phyloP scores from a whole-genome alignment of 768 basidiomycete species.

The Mycena haematopus region DNA sequence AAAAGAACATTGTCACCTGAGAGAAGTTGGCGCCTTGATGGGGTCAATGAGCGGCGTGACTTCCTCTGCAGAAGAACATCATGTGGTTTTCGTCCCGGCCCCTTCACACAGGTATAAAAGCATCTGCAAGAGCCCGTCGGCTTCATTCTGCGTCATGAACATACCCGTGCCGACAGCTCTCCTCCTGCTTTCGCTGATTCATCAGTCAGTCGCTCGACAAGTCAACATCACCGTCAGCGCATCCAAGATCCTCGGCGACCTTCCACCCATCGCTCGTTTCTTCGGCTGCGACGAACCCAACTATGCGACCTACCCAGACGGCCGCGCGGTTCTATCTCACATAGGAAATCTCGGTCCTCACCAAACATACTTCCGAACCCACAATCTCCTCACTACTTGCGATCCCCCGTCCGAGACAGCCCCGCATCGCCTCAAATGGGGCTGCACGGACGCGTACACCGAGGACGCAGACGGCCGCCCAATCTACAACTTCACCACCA shows the following conservation, averaged over 20 bases:
- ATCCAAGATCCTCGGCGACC: conserved; percentile 24
- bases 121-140: conserved; percentile 3
- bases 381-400: conserved; percentile 30
- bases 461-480: conserved; percentile 25
- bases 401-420: conserved; percentile 22
- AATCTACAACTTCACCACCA: conserved; percentile 29
- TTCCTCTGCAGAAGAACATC: conserved; percentile 19
- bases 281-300: conserved; percentile 29
- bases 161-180: conserved; percentile 10
- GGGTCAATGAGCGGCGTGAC: too few relatives aligned
- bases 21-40: too few relatives aligned
- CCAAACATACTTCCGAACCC: conserved; percentile 29
- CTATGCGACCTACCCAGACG: conserved; percentile 30
- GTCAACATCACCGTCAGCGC: conserved; percentile 28
- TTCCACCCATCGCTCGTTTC: conserved; percentile 28
- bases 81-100: conserved; percentile 8
- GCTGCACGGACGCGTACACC: conserved; percentile 29
- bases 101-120: conserved; percentile 16
- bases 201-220: conserved; percentile 18
- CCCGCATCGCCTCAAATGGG: conserved; percentile 30
- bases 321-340: conserved; percentile 21
- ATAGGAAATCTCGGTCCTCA: conserved; percentile 26
- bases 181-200: conserved; percentile 16
- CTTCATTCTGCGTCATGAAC: conserved; percentile 18
- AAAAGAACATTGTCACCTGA: too few relatives aligned